phyloP scores from a whole-genome alignment of 371 early-diverging fungal genomes.

The Mortierella sp. region DNA sequence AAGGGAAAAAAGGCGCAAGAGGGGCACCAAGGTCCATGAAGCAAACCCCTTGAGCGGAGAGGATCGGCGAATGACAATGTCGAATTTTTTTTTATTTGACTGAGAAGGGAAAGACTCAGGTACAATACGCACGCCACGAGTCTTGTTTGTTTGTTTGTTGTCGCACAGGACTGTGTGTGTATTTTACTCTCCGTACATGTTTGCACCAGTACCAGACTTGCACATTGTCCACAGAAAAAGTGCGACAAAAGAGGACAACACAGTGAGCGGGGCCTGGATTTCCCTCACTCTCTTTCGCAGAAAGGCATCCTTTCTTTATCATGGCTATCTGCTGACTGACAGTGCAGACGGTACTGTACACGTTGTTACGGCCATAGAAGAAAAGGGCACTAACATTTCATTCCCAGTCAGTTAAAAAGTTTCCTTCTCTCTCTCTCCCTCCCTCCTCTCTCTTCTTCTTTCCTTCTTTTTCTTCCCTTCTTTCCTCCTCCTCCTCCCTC shows the following conservation, averaged over 20 bases:
- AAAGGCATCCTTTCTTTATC: not conserved
- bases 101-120: not conserved
- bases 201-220: no score
- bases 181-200: not conserved
- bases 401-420: not conserved
- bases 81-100: not conserved
- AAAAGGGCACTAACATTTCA: not conserved
- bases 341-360: not conserved
- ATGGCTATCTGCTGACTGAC: not conserved
- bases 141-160: not conserved
- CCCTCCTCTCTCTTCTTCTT: not conserved
- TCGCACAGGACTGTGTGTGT: not conserved
- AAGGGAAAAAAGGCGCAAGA: not conserved
- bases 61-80: conserved; percentile 2
- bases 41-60: conserved; percentile 15
- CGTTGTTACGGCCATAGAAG: not conserved
- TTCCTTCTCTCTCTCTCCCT: not conserved
- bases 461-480: not conserved
- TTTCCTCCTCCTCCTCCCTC: not conserved
- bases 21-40: not conserved
- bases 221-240: not conserved
- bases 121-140: not conserved
- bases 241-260: not conserved
- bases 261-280: conserved; percentile 4
- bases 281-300: not conserved